These are phyloP conservation scores for Xylaria hypoxylon DNA, from an alignment of 2,329 filamentous ascomycete genomes.

Conservation along the genomic window DNA sequence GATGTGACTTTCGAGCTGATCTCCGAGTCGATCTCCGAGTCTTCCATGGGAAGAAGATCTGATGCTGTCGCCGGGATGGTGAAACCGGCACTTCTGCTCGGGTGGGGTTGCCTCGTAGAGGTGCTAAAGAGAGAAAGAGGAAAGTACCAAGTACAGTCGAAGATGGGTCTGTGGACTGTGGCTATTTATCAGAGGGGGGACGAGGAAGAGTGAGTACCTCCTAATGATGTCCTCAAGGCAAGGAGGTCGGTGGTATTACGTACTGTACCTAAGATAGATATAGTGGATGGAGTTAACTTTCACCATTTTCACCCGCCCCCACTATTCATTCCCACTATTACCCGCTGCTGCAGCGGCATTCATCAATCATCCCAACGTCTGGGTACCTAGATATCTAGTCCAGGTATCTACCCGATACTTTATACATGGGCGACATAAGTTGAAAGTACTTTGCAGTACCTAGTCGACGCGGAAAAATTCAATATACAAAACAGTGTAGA, in stretches of 20 bases:
- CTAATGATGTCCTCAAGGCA: no score
- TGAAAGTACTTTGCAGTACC: no score
- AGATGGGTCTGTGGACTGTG: constrained; percentile 11
- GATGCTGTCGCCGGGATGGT: constrained; percentile 16
- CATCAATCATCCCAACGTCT: constrained; percentile 5
- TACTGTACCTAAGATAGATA: no score
- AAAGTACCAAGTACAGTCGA: constrained; percentile 6
- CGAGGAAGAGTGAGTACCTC: background rate
- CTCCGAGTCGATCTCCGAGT: constrained; percentile 24
- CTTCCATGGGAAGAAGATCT: constrained; percentile 37
- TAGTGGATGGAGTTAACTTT: constrained; percentile 36
- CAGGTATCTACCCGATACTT: no score
- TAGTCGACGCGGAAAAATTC: no score
- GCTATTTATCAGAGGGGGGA: background rate
- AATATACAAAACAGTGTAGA: no score
- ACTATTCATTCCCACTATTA: constrained; percentile 45
- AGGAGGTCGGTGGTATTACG: no score
- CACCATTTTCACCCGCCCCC: constrained; percentile 23
- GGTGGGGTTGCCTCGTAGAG: constrained; percentile 40
- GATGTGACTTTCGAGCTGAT: constrained; percentile 48
- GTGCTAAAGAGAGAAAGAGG: constrained; percentile 41
- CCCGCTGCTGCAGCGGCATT: constrained; percentile 37
- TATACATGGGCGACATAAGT: no score
- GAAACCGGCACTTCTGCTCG: constrained; percentile 26
- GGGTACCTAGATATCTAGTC: no score